Percentiles rank a stretch among this genome's conserved stretches.
These are phyloP conservation scores for Croton setiger DNA, from an alignment of 441 rosid species.

Conservation along the genomic window DNA sequence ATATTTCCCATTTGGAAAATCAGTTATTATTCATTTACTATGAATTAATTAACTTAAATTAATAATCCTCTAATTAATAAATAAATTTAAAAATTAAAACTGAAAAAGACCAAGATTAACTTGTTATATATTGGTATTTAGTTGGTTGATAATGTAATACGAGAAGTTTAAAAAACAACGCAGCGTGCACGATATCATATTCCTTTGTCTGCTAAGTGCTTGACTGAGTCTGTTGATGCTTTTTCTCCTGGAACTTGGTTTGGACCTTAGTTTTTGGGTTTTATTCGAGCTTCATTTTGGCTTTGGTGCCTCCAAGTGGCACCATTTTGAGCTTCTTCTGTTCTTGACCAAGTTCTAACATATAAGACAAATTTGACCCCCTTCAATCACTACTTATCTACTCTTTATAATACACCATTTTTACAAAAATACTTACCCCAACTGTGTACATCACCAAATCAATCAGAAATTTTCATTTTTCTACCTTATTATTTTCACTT, in stretches of 20 bases:
- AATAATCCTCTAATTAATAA: no score
- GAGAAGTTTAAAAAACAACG: conserved; percentile 17
- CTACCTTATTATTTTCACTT: no score
- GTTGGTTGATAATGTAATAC: conserved; percentile 24
- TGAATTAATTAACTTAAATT: no score
- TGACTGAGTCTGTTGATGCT: conserved; percentile 18
- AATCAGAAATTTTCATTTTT: no score
- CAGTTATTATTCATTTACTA: no score
- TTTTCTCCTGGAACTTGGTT: conserved; percentile 1
- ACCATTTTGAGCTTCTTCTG: conserved; percentile 6
- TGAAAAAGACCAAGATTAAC: background rate
- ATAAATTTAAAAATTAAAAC: background rate
- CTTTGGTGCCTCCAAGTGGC: conserved; percentile 50
- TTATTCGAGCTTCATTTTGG: conserved; percentile 18
- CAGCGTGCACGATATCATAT: conserved; percentile 28
- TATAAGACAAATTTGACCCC: background rate
- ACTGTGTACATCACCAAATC: no score
- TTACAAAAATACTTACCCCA: no score
- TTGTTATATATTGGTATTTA: background rate
- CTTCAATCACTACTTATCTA: background rate
- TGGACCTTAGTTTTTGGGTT: conserved; percentile 28
- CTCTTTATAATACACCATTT: no score
- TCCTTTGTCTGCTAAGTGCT: conserved; percentile 8
- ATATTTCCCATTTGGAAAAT: no score
- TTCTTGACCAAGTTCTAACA: conserved; percentile 26